Evolutionary conservation across 2,329 filamentous ascomycete species (phyloP).

Genomic region (Microdochium nivale): DNA sequence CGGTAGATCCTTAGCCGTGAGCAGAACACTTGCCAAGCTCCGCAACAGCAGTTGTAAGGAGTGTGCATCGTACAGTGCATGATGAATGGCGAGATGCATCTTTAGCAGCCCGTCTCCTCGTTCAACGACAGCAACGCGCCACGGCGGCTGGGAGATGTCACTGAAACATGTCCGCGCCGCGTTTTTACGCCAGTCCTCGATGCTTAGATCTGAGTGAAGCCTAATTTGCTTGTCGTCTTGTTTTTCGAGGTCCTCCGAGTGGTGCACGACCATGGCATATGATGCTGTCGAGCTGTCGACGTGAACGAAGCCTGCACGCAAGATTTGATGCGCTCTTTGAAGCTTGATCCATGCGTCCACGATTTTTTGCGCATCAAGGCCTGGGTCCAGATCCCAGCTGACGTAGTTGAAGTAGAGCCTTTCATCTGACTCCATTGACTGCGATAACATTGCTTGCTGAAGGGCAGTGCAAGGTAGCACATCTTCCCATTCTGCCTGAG

Average conservation of each 20-base stretch:
- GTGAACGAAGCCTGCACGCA: conserved; percentile 66
- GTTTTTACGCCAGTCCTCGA: conserved; percentile 28
- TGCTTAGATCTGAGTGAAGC: conserved; percentile 13
- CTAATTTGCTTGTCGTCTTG: not conserved
- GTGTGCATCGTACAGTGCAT: conserved; percentile 78
- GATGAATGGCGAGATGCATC: conserved; percentile 53
- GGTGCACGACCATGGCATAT: conserved; percentile 69
- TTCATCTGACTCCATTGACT: conserved; percentile 61
- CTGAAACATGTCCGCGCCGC: conserved; percentile 24
- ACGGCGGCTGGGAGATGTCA: conserved; percentile 48
- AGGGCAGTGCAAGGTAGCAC: conserved; percentile 71
- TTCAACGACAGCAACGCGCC: conserved; percentile 47
- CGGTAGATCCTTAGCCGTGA: conserved; percentile 5
- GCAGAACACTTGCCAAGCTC: conserved; percentile 36
- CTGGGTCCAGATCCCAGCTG: conserved; percentile 37
- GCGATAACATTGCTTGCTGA: conserved; percentile 71
- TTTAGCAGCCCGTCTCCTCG: conserved; percentile 3
- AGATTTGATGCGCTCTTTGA: conserved; percentile 53
- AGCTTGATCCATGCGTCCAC: conserved; percentile 50
- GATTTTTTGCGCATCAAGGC: conserved; percentile 31
- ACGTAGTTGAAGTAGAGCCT: conserved; percentile 69
- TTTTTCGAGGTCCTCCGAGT: not conserved
- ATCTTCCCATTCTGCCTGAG: conserved; percentile 35
- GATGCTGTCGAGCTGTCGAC: conserved; percentile 50
- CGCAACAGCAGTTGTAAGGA: conserved; percentile 59